Evolutionary conservation across 345 rosid species (phyloP), one percentile per base, ranked within the genome.

Genomic region (Camelina laxa): DNA sequence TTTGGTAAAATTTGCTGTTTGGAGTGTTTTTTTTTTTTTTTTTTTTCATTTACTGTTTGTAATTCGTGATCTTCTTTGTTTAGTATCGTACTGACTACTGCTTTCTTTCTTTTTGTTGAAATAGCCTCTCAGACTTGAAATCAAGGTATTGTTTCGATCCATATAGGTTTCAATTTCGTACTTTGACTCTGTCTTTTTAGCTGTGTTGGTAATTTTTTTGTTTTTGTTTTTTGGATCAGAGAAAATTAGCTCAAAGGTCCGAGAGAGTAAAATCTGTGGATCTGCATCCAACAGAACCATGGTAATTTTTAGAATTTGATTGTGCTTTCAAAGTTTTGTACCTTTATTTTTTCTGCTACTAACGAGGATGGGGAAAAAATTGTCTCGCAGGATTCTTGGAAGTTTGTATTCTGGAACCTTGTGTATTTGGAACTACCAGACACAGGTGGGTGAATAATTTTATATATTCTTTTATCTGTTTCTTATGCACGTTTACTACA

Each of bases 361-460:
- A 22, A 58, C 19, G 31, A 42, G 58, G 60, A 21, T 14, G 22
- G 54, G 44, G n/a, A 13, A 50, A 33, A n/a, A 30, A 9, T 56
- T 35, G 36, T 70, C 19, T 54, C 70, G 72, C 84, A 90, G 96
- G 96, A 83, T 88, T 74, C 84, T 90, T 36, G 79, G 86, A 60
- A 85, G 91, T 81, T 82, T 90, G 84, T 73, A 88, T 69, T 77
- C 92, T 5, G 96, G 96, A 81, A 88, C 83, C 47, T 80, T 90
- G 73, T 81, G 87, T 75, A 83, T 90, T 68, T 90, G 89, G 92
- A 88, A 88, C 81, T 88, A 86, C 84, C 86, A 86, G 83, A 85
- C 98, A 44, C 99, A 92, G 97, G 99, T 96, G 84, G 80, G 63
- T 72, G 31, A 13, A 65, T n/a, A 12, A 33, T 19, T 47, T 50